phyloP scores from a whole-genome alignment of 2,329 filamentous ascomycete genomes.

The Atkinsonella texensis region DNA sequence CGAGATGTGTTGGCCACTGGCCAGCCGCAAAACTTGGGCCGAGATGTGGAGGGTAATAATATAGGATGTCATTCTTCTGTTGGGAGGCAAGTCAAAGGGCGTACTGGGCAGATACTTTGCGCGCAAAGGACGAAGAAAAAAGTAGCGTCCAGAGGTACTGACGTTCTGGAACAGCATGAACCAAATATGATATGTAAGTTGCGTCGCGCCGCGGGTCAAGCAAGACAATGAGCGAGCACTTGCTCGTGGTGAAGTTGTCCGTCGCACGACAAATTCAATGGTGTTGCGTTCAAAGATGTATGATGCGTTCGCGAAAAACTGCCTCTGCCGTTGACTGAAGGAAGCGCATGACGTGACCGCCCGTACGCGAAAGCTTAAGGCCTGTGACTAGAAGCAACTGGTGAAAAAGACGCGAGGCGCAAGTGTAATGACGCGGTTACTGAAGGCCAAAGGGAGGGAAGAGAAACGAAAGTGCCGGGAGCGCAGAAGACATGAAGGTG shows the following conservation, averaged over 20 bases:
- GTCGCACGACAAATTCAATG: not conserved
- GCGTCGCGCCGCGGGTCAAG: not conserved
- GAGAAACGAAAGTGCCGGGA: not conserved
- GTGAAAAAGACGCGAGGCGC: not conserved
- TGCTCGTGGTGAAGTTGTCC: not conserved
- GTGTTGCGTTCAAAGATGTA: not conserved
- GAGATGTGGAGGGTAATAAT: constrained; percentile 3
- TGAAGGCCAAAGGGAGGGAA: not conserved
- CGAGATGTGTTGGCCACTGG: constrained; percentile 6
- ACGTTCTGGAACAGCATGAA: not conserved
- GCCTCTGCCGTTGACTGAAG: not conserved
- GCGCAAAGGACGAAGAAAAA: not conserved
- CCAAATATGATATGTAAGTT: not conserved
- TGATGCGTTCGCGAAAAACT: not conserved
- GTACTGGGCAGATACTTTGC: constrained; percentile 13
- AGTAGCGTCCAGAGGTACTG: not conserved
- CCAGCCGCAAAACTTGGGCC: constrained; percentile 5
- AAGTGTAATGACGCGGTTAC: not conserved
- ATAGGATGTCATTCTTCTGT: not conserved
- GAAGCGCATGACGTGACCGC: constrained; percentile 1
- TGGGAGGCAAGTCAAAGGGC: constrained; percentile 7
- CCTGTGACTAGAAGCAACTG: not conserved
- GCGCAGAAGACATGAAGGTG: not conserved
- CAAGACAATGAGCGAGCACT: constrained; percentile 2
- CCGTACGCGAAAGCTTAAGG: not conserved